Evolutionary conservation across 2,329 filamentous ascomycete genomes (phyloP).

Genomic region (Drechslerella dactyloides): DNA sequence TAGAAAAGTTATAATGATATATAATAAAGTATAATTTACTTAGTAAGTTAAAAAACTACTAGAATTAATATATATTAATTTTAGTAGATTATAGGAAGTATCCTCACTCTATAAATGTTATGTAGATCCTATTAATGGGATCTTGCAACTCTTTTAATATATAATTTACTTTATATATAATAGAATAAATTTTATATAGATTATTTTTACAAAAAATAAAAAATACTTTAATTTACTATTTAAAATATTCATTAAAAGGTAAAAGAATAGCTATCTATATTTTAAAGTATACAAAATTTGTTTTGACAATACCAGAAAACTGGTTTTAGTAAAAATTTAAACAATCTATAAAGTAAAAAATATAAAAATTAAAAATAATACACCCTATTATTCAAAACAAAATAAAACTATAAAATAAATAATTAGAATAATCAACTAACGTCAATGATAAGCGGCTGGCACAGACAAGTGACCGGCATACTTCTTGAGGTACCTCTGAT

Average conservation of each 20-base stretch:
- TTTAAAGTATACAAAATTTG: conserved; percentile 8
- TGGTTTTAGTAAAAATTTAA: neutral
- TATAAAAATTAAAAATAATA: neutral
- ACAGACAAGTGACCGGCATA: too few species aligned
- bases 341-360: neutral
- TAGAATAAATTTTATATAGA: conserved; percentile 2
- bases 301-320: conserved; percentile 6
- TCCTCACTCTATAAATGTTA: conserved; percentile 2
- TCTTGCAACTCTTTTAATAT: conserved; percentile 6
- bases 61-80: conserved; percentile 18
- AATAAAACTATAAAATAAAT: conserved; percentile 20
- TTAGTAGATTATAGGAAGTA: conserved; percentile 3
- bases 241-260: conserved; percentile 3
- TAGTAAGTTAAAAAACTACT: neutral
- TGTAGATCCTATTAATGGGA: conserved; percentile 1
- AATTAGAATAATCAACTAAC: neutral
- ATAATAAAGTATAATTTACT: conserved; percentile 14
- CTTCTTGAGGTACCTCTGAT: too few species aligned
- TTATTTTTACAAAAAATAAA: conserved; percentile 3
- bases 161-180: conserved; percentile 9
- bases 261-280: conserved; percentile 15
- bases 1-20: conserved; percentile 8
- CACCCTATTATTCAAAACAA: neutral
- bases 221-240: conserved; percentile 1
- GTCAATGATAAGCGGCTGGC: too few species aligned